Base-by-base conservation (phyloP, 2,329 filamentous ascomycete genomes). In the Scolecobasidium constrictum region DNA sequence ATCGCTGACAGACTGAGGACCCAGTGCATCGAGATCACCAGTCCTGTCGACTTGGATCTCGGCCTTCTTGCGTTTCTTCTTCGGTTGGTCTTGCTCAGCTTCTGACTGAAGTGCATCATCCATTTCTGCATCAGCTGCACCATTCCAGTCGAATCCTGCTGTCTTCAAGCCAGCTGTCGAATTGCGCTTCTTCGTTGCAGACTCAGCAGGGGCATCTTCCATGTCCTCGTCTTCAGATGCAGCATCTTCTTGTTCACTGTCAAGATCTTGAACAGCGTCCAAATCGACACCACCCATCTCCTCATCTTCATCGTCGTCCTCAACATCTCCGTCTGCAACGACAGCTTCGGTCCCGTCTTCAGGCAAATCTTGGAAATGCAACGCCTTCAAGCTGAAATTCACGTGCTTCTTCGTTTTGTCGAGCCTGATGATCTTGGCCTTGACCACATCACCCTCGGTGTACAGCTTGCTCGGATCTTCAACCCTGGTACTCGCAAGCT, bases 381-480 rank as follows among this genome's bases (percentile, higher is more conserved):
- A 93, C 28, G 92, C 86, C 65, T 96, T 98, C 47, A 98, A 68
- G 2, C 88, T 86, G 53, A 98, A 86, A 52, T 77, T 94, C 52
- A 98, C 81, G 53, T 83, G 81, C 58, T 80, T 81, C 60, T 83
- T 83, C 50, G 81, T 71, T 4, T 66, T 54, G 51, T 96, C 81
- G 38, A 98, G 69, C 53, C 81, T 83, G 40, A 96, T 62, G 13
- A 98, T 72, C 58, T 85, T 83, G 12, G 90, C 90, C 67, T 96
- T 96, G 49, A 98, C 92, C n/a, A 71, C 67, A 62, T 98, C 92
- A 11, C 88, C 92, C 55, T 87, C 85, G 47, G 79, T 83, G 61
- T 94, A 96, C 33, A 98, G 71, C 55, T 87, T 90, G 48, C 77
- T 79, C n/a, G 88, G 84, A 65, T 96, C 85, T 41, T 83, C 73